Percentiles rank a stretch among this genome's conserved stretches.
Evolutionary conservation across 306 rosid species (phyloP).

Genomic region (Castanopsis chinensis): DNA sequence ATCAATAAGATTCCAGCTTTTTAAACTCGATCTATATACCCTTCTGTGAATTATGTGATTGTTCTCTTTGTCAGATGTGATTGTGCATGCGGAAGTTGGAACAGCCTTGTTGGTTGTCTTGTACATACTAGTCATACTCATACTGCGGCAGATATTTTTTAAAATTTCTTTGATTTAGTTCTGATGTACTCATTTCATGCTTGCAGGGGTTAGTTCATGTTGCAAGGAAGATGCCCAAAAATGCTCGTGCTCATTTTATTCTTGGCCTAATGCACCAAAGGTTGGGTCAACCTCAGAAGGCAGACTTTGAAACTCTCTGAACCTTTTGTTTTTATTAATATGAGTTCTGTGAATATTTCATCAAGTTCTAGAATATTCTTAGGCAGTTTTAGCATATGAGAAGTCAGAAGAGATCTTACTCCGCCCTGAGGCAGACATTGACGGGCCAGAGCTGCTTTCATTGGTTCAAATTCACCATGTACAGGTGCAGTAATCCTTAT

Average conservation of each 20-base stretch:
- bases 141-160: not conserved
- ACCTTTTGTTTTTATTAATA: not conserved
- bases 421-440: constrained; percentile 70
- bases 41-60: not conserved
- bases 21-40: not conserved
- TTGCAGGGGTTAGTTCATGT: constrained; percentile 94
- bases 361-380: constrained; percentile 18
- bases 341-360: not conserved
- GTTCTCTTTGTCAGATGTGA: not conserved
- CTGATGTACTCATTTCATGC: constrained; percentile 24
- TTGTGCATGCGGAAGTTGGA: not conserved
- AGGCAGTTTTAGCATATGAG: constrained; percentile 85
- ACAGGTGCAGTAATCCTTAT: constrained; percentile 57
- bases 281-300: constrained; percentile 90
- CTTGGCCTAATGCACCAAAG: constrained; percentile 97
- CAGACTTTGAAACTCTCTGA: constrained; percentile 14
- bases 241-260: constrained; percentile 97
- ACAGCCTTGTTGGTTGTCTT: not conserved
- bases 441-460: constrained; percentile 80
- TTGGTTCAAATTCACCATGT: constrained; percentile 94
- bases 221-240: constrained; percentile 91
- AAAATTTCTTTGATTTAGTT: not conserved
- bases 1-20: not conserved
- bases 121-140: not conserved
- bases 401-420: constrained; percentile 86